A percentile compares a stretch with the other conserved stretches of the same genome.
Conservation (phyloP, 2,329 filamentous ascomycete genomes). For the Aureobasidium sp. region DNA sequence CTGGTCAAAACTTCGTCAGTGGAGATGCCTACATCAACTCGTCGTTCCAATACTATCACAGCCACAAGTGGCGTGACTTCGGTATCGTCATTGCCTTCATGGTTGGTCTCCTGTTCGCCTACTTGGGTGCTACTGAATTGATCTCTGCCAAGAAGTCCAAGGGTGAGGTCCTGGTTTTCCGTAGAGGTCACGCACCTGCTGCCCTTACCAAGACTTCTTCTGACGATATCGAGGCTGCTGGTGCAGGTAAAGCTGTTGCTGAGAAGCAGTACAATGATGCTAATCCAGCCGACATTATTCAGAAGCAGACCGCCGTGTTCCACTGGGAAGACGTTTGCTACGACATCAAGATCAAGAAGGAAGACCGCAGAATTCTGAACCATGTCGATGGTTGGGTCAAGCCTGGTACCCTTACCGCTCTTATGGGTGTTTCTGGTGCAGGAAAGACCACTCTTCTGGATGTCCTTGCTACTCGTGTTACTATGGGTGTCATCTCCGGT, state of each 20-base stretch:
- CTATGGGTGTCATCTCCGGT: conserved; percentile 80
- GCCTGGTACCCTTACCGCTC: conserved; percentile 44
- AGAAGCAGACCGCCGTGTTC: conserved; percentile 34
- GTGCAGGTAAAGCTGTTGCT: conserved; percentile 15
- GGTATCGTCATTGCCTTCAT: conserved; percentile 39
- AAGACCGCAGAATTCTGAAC: conserved; percentile 43
- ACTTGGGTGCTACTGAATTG: conserved; percentile 37
- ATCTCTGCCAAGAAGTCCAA: conserved; percentile 43
- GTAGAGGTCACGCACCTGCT: conserved; percentile 31
- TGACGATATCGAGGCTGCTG: conserved; percentile 15
- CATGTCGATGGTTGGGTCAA: conserved; percentile 47
- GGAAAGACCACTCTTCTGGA: conserved; percentile 63
- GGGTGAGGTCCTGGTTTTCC: conserved; percentile 42
- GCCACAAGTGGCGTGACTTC: conserved; percentile 40
- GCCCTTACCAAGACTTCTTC: conserved; percentile 25
- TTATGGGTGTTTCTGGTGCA: conserved; percentile 46
- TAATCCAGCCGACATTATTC: conserved; percentile 29
- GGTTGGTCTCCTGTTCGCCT: conserved; percentile 32
- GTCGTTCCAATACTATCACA: conserved; percentile 24
- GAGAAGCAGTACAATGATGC: conserved; percentile 15
- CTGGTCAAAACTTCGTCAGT: conserved; percentile 29
- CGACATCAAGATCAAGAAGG: conserved; percentile 44
- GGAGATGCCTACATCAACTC: conserved; percentile 29
- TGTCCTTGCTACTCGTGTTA: conserved; percentile 74
- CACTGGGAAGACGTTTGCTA: conserved; percentile 49